A percentile compares a stretch with the other conserved stretches of the same genome.
phyloP scores from a whole-genome alignment of 108 stramenopile genomes.

The Conticribra weissflogii region DNA sequence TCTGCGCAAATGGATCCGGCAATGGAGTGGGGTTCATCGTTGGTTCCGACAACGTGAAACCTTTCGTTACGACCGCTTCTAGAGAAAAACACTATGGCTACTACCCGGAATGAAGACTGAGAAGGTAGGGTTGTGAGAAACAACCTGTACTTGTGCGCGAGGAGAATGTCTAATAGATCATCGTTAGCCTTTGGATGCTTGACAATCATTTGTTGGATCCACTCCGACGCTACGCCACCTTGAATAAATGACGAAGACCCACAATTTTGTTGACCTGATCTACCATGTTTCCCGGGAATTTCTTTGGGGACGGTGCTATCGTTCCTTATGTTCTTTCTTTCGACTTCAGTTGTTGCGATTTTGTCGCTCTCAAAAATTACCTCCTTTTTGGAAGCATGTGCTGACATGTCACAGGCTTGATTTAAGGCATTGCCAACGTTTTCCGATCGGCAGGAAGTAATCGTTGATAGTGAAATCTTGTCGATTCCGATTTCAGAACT shows the following conservation, averaged over 20 bases:
- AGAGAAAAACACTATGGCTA: slow-evolving; percentile 70
- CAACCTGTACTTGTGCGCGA: slow-evolving; percentile 68
- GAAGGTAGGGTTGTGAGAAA: slow-evolving; percentile 58
- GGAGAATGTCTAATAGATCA: slow-evolving; percentile 53
- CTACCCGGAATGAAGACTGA: slow-evolving; percentile 85
- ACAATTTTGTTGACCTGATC: too few species aligned
- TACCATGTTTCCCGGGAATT: too few species aligned
- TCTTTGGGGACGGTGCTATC: too few species aligned
- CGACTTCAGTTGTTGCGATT: too few species aligned
- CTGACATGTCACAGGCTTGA: too few species aligned
- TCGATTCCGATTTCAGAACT: too few species aligned
- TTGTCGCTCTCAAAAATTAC: too few species aligned
- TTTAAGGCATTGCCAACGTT: too few species aligned
- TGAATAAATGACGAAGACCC: not conserved
- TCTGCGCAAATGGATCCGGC: slow-evolving; percentile 90
- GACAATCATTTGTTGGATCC: slow-evolving; percentile 30
- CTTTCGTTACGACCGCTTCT: slow-evolving; percentile 24
- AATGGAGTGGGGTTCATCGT: slow-evolving; percentile 81
- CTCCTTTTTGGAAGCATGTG: too few species aligned
- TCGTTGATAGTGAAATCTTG: too few species aligned
- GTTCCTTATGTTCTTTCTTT: too few species aligned
- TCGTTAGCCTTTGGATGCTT: slow-evolving; percentile 34
- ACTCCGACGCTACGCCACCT: slow-evolving; percentile 19
- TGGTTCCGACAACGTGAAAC: slow-evolving; percentile 77
- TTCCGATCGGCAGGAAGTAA: too few species aligned